Base-by-base conservation (phyloP, 129 eudicot genomes). In the Flaveria bidentis region DNA sequence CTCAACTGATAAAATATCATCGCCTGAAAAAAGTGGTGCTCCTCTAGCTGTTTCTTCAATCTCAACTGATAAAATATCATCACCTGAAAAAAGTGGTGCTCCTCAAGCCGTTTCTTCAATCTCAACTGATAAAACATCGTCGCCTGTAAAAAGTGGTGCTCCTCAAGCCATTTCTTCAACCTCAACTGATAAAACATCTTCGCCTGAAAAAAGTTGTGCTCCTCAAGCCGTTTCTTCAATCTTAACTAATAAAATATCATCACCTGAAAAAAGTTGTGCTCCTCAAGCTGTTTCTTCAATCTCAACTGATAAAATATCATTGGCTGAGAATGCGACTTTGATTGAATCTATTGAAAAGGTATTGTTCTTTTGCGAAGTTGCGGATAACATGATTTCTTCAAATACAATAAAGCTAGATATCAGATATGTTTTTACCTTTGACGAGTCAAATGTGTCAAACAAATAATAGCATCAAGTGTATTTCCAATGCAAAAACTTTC, bases 281-380 rank as follows among this genome's bases (percentile, higher is more conserved):
- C 71, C 86, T 47, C 81, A 30, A 55, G 67, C 53, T 42, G 50
- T 26, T 16, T 77, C 78, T 2, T 61, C 71, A 14, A 81, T 71
- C 41, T 80, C 87, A 50, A 47, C 81, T 9, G 85, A 84, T 56
- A 83, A 80, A 76, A 69, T 80, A 82, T 78, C 90, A 69, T 78
- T 65, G 76, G 85, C 84, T 26, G 88, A 83, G 61, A 83, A 82
- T 33, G 82, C 72, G 71, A 67, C 82, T 78, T 78, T 84, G 26
- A 62, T 39, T 71, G 82, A 17, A 26, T 61, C 67, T 61, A 26
- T 33, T 33, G 46, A 63, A 28, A 63, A 63, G 69, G 69, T 63
- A 63, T 13, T 26, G 13, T 14, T 10, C 18, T 5, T 63, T 25
- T 30, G 45, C 30, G 33, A 36, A 63, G 14, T 4, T 56, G 28